Evolutionary conservation across 2,329 filamentous ascomycete genomes (phyloP), one percentile per base, ranked within the genome.

Genomic region (Neodidymelliopsis sp.): DNA sequence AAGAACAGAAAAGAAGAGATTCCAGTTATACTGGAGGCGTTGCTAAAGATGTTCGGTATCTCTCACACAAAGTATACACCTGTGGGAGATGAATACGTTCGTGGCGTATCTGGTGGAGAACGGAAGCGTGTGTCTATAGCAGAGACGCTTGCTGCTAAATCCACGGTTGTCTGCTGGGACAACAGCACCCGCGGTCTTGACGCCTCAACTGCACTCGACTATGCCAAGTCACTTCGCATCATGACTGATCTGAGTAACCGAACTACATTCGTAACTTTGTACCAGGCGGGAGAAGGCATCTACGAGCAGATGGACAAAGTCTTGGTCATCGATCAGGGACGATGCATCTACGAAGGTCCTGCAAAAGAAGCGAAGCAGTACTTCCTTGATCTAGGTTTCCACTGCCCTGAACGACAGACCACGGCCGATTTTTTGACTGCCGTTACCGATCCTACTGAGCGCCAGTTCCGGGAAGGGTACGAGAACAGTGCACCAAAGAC

Each of bases 151-250:
- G 86, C 88, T 4, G 87, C 87, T 4, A 65, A 65, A 47, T 53
- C 49, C 6, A 48, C 49, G 2, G 85, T 92, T 1, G 84, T 89
- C 24, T 87, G 85, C 54, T 92, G 88, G 87, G 89, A 93, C 60
- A 93, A 93, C 69, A 87, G 84, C 0, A 93, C 89, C 0, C 79
- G 89, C 36, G 90, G 90, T n/a, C 76, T 93, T 0, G 89, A 94
- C 65, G 86, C 88, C 1, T 89, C 85, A 1, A 92, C 89, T 0
- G 90, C 89, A 4, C 77, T 92, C 4, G 89, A 92, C 63, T 93
- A 90, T 60, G 87, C 86, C 8, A 86, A 85, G 65, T 89, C 87
- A 1, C 78, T 95, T 2, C 85, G 90, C 2, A 86, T 91, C 49
- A 89, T 91, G 84, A 92, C 90, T 3, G 87, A 91, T 53, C 83